These are phyloP conservation scores for Globisporangium spinosum DNA, from an alignment of 352 stramenopile genomes.

Conservation along the genomic window DNA sequence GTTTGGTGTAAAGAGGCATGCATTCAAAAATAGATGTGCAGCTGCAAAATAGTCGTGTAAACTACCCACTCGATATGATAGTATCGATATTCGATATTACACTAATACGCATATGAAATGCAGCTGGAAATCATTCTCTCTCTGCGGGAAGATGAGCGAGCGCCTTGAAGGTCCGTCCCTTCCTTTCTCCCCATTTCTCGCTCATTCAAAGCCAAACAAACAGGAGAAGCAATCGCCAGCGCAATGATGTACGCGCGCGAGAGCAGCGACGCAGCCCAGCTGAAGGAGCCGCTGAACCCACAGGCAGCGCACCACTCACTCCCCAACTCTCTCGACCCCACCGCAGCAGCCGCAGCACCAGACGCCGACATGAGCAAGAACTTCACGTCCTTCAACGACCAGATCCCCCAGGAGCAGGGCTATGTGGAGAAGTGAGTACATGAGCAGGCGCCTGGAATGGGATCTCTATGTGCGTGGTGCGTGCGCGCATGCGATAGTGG, in stretches of 20 bases:
- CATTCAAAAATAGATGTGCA: not conserved
- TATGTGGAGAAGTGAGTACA: constrained; percentile 16
- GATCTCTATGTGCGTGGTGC: constrained; percentile 6
- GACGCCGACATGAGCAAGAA: constrained; percentile 19
- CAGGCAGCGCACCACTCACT: constrained; percentile 6
- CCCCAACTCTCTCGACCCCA: not conserved
- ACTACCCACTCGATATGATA: too few relatives aligned
- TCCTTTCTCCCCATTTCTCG: constrained; percentile 3
- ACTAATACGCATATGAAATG: not conserved
- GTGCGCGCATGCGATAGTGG: not conserved
- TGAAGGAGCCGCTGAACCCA: constrained; percentile 23
- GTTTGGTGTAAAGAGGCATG: not conserved
- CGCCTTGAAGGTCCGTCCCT: constrained; percentile 7
- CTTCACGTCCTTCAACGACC: constrained; percentile 17
- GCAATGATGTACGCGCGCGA: constrained; percentile 5
- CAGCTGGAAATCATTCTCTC: not conserved
- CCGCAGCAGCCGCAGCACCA: not conserved
- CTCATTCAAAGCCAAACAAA: not conserved
- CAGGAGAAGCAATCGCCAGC: not conserved
- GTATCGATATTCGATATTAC: not conserved
- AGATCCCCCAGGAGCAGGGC: constrained; percentile 21
- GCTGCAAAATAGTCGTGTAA: too few relatives aligned
- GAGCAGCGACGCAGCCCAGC: constrained; percentile 9
- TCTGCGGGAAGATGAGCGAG: not conserved
- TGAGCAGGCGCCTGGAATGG: not conserved